phyloP scores from a whole-genome alignment of 164 flowering plant species.

The Magnolia sinica region DNA sequence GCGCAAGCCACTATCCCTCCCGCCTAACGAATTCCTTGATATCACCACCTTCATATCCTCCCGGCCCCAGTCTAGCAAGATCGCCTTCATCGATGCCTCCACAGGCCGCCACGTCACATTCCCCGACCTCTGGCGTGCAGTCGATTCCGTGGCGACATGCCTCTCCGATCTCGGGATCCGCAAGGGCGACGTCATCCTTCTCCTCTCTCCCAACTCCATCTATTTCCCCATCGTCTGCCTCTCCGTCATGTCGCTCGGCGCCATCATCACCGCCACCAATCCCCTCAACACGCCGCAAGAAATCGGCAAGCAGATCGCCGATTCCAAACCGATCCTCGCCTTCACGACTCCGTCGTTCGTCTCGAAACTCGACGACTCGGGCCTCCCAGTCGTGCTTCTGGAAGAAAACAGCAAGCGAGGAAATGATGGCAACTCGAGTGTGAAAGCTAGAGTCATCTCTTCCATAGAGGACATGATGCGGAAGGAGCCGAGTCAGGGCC shows the following conservation, averaged over 20 bases:
- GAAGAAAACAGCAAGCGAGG: not conserved
- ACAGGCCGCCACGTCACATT: slow-evolving; percentile 67
- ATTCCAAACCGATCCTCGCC: slow-evolving; percentile 74
- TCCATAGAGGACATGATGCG: slow-evolving; percentile 41
- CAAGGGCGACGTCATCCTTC: slow-evolving; percentile 78
- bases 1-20: slow-evolving; percentile 56
- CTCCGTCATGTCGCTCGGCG: slow-evolving; percentile 81
- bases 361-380: slow-evolving; percentile 49
- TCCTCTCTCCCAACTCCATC: slow-evolving; percentile 88
- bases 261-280: slow-evolving; percentile 80
- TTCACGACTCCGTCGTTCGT: slow-evolving; percentile 53
- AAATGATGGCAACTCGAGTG: not conserved
- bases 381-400: slow-evolving; percentile 54
- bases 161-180: slow-evolving; percentile 59
- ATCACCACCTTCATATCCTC: slow-evolving; percentile 83
- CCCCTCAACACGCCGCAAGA: slow-evolving; percentile 81
- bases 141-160: slow-evolving; percentile 51
- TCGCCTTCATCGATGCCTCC: slow-evolving; percentile 84
- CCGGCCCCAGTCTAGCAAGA: slow-evolving; percentile 51
- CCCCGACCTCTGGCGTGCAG: slow-evolving; percentile 59
- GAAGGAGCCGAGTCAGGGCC: slow-evolving; percentile 30
- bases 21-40: slow-evolving; percentile 48
- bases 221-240: slow-evolving; percentile 74
- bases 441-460: slow-evolving; percentile 21
- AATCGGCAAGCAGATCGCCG: slow-evolving; percentile 64